Evolutionary conservation across 2,329 filamentous ascomycete species (phyloP), one percentile per base, ranked within the genome.

Genomic region (Aspergillus sp.): DNA sequence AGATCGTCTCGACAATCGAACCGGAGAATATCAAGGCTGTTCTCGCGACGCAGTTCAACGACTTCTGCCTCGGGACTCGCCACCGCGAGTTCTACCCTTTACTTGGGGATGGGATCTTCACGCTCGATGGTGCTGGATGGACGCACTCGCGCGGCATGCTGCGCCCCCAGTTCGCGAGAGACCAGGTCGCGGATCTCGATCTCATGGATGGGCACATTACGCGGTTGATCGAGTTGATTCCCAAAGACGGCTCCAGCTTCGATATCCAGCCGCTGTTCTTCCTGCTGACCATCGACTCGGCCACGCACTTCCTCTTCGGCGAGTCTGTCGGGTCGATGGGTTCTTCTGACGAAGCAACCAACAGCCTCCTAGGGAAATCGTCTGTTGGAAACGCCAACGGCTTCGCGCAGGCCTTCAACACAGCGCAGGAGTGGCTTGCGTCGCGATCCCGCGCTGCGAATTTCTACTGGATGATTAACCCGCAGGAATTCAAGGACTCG

Each of bases 271-370:
- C 57, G 14, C 41, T 31, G 27, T 58, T 6, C n/a, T 61, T 19
- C 61, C n/a, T 27, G 37, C 23, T 49, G 21, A 21, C 23, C 12
- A 12, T 54, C 24, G 23, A 8, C 12, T 6, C 23, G 12, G 21
- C 21, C 14, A 12, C 33, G n/a, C 19, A 33, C 21, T 21, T 12
- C 39, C 27, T 31, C 27, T 31, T 31, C 27, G 27, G 27, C 46
- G 31, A 52, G 35, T 9, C 23, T 24, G 17, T 52, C 37, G 57
- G 56, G 8, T 21, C 31, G 8, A 37, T 19, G 15, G 35, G 46
- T 21, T 61, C 24, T 49, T 68, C 27, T 4, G 64, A 64, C 37
- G 54, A 21, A 4, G 3, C 46, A 2, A 41, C 55, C 6, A 64
- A 60, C 2, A 31, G 27, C 0, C 27, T 31, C 27, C 27, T 31